These are phyloP conservation scores for Entophlyctis helioformis DNA, from an alignment of 192 early-diverging fungal genomes.

Conservation along the genomic window DNA sequence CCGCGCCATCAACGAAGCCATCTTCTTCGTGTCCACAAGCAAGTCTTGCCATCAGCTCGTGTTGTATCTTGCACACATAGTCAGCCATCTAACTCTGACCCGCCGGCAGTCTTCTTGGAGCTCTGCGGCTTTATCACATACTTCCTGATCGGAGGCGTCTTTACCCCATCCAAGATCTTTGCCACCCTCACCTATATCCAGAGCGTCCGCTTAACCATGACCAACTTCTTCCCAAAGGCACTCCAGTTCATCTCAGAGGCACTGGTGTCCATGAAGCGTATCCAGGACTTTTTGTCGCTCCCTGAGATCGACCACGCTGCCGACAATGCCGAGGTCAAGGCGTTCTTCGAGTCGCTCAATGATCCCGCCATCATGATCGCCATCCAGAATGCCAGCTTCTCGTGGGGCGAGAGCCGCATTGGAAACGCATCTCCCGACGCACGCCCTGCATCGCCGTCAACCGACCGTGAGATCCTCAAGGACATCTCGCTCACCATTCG, in stretches of 20 bases:
- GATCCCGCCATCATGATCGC: constrained; percentile 9
- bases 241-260: constrained; percentile 26
- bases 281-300: constrained; percentile 26
- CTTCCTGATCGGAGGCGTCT: background rate
- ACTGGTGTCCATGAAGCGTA: constrained; percentile 18
- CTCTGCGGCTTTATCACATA: background rate
- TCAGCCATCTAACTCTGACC: too few relatives aligned
- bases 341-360: background rate
- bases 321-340: background rate
- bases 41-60: too few relatives aligned
- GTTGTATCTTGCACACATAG: too few relatives aligned
- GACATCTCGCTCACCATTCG: constrained; percentile 17
- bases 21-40: constrained; percentile 36
- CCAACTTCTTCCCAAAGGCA: constrained; percentile 38
- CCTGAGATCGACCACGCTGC: constrained; percentile 15
- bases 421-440: too few relatives aligned
- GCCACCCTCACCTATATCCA: constrained; percentile 24
- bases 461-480: constrained; percentile 7
- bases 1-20: constrained; percentile 32
- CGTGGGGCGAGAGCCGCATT: too few relatives aligned
- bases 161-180: constrained; percentile 9
- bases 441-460: background rate
- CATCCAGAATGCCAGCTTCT: constrained; percentile 19
- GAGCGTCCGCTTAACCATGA: constrained; percentile 21
- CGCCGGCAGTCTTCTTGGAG: background rate